A percentile compares a stretch with the other conserved stretches of the same genome.
Conservation (phyloP, 2,329 filamentous ascomycete species). For the Aspergillus novoparasiticus region DNA sequence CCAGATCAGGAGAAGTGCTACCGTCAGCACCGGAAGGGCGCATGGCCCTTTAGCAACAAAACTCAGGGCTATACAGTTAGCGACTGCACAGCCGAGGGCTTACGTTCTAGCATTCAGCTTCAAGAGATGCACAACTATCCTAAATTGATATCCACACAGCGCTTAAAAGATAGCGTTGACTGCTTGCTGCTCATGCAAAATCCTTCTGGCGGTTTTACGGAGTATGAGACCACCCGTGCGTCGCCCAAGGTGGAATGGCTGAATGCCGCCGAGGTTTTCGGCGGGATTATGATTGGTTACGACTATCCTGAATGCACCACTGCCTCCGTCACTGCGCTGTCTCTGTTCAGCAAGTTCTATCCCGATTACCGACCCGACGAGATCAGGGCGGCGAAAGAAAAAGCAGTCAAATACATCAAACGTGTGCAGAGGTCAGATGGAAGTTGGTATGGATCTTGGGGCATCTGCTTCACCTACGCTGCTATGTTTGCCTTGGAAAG, state of each 20-base stretch:
- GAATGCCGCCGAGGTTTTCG: slow-evolving; percentile 96
- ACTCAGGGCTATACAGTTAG: slow-evolving; percentile 94
- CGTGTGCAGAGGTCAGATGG: slow-evolving; percentile 75
- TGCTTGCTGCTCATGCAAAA: slow-evolving; percentile 93
- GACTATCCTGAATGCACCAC: slow-evolving; percentile 98
- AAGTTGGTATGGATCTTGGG: slow-evolving; percentile 98
- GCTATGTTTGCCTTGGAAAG: slow-evolving; percentile 95
- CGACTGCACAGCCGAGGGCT: slow-evolving; percentile 88
- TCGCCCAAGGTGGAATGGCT: slow-evolving; percentile 78
- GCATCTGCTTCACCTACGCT: slow-evolving; percentile 96
- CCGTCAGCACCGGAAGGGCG: slow-evolving; percentile 86
- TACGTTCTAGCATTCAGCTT: slow-evolving; percentile 83
- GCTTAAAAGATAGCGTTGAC: slow-evolving; percentile 86
- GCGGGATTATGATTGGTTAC: slow-evolving; percentile 97
- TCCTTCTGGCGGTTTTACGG: slow-evolving; percentile 78
- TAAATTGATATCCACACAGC: slow-evolving; percentile 69
- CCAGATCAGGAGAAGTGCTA: slow-evolving; percentile 79
- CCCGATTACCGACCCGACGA: slow-evolving; percentile 77
- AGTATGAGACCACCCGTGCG: slow-evolving; percentile 83
- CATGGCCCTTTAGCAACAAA: slow-evolving; percentile 93
- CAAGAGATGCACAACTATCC: slow-evolving; percentile 79
- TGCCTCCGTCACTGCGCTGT: slow-evolving; percentile 84
- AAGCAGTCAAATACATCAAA: slow-evolving; percentile 82
- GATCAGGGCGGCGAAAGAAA: slow-evolving; percentile 70
- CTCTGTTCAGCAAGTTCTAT: slow-evolving; percentile 78